Base-by-base conservation (phyloP, 345 rosid genomes). In the Gynandropsis gynandra region DNA sequence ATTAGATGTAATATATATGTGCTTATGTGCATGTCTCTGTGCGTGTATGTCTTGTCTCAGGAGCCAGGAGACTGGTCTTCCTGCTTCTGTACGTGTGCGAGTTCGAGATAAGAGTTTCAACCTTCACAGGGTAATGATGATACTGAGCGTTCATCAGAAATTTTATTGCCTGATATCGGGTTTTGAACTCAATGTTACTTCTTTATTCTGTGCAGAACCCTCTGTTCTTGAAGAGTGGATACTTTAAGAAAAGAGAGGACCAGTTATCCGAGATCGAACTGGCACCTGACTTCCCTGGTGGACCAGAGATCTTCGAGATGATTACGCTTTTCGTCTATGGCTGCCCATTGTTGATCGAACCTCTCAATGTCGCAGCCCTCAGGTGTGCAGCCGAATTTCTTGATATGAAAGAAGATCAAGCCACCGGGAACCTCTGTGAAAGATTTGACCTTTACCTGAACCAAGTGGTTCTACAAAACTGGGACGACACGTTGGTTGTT, bases 341-440 rank as follows among this genome's bases (percentile, higher is more conserved):
- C 34, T 86, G 88, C 33, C 67, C 88, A 42, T 68, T 83, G 4
- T 41, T 67, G 73, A 67, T 80, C 15, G 76, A 82, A 63, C 88
- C 92, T 50, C 82, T 75, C 50, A 82, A 86, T 35, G 76, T 80
- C 24, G 86, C 86, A 35, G 76, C 76, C 47, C 72, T 85, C 27
- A 57, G 82, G 50, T 82, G 90, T 16, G 95, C 87, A 12, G 82
- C 87, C n/a, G 83, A 78, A 56, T 80, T 77, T 58, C 86, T 86
- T 6, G 82, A 82, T 60, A 70, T 86, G 86, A 82, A 78, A 18
- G 90, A 82, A 56, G 85, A 76, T 21, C 43, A 70, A 68, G 69
- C 66, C 58, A 49, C 65, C 0, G 68, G 82, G 13, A 82, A 80
- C 72, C 88, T 86, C 51, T 80, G 86, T 13, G 78, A 82, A 44